Conservation (phyloP, 2,329 filamentous ascomycete genomes). For the Aspergillus sp. region DNA sequence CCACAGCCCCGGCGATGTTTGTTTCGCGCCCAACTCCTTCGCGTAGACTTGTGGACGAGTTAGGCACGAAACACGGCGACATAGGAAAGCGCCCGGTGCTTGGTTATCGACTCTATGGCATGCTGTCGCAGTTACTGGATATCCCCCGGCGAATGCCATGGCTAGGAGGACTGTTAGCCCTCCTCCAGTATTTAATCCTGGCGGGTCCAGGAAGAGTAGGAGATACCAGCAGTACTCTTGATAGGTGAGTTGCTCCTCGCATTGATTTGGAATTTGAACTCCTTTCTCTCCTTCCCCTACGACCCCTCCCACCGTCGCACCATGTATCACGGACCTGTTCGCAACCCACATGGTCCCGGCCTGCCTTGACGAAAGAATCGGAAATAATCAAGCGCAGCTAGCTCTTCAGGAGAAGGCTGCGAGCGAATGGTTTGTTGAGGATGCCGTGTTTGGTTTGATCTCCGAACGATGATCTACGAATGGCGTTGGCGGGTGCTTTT, state of each 20-base stretch:
- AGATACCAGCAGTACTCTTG: conserved; percentile 72
- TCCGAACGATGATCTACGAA: conserved; percentile 34
- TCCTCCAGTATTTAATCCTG: conserved; percentile 72
- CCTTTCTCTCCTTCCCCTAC: conserved; percentile 2
- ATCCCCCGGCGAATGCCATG: conserved; percentile 84
- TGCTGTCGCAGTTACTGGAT: conserved; percentile 70
- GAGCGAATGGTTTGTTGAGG: conserved; percentile 29
- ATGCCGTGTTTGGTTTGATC: conserved; percentile 26
- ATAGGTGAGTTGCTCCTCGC: conserved; percentile 70
- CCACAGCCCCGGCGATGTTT: conserved; percentile 54
- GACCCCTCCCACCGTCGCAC: background rate
- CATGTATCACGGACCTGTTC: background rate
- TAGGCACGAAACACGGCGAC: conserved; percentile 30
- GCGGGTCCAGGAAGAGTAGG: conserved; percentile 74
- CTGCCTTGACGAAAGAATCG: conserved; percentile 7
- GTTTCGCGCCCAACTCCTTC: conserved; percentile 25
- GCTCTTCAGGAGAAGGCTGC: conserved; percentile 2
- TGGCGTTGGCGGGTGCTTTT: conserved; percentile 24
- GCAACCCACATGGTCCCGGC: conserved; percentile 2
- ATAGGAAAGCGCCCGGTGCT: conserved; percentile 62
- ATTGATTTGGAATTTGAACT: conserved; percentile 13
- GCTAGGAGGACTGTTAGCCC: conserved; percentile 72
- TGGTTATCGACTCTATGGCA: conserved; percentile 74
- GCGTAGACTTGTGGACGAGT: conserved; percentile 27
- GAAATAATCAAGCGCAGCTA: conserved; percentile 7